phyloP scores from a whole-genome alignment of 345 rosid species.

The Bretschneidera sinensis region DNA sequence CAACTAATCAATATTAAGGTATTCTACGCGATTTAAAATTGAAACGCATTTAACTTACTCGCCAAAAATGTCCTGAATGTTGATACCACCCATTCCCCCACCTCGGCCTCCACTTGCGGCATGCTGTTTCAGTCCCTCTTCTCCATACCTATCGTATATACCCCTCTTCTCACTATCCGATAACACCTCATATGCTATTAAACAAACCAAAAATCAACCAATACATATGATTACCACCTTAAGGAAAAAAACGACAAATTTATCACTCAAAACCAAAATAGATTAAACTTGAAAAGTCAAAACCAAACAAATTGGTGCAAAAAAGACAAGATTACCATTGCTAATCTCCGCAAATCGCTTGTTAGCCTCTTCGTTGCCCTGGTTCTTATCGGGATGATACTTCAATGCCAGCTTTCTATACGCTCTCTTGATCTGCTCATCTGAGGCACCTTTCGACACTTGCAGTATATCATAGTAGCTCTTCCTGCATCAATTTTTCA shows the following conservation, averaged over 20 bases:
- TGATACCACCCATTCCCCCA: conserved; percentile 59
- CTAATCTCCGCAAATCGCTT: conserved; percentile 86
- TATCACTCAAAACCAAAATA: not conserved
- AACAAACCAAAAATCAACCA: conserved; percentile 13
- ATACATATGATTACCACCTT: not conserved
- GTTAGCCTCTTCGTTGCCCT: conserved; percentile 85
- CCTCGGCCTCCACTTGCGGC: conserved; percentile 85
- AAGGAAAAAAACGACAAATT: not conserved
- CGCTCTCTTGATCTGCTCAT: conserved; percentile 97
- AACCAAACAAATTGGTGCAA: not conserved
- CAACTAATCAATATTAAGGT: not conserved
- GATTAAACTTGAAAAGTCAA: not conserved
- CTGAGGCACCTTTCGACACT: conserved; percentile 87
- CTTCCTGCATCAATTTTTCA: conserved; percentile 48
- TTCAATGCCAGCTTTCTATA: conserved; percentile 95
- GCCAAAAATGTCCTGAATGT: conserved; percentile 57
- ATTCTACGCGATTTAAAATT: not conserved
- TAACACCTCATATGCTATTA: conserved; percentile 89
- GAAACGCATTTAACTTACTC: conserved; percentile 31
- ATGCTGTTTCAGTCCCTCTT: conserved; percentile 93
- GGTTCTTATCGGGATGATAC: conserved; percentile 98
- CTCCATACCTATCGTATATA: conserved; percentile 86
- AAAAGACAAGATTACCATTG: conserved; percentile 46
- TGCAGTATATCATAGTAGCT: conserved; percentile 91
- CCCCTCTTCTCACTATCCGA: conserved; percentile 86